Percentiles rank a stretch among this genome's conserved stretches.
Evolutionary conservation across 208 protist species (phyloP).

Genomic region (Wallacemonas sp.): DNA sequence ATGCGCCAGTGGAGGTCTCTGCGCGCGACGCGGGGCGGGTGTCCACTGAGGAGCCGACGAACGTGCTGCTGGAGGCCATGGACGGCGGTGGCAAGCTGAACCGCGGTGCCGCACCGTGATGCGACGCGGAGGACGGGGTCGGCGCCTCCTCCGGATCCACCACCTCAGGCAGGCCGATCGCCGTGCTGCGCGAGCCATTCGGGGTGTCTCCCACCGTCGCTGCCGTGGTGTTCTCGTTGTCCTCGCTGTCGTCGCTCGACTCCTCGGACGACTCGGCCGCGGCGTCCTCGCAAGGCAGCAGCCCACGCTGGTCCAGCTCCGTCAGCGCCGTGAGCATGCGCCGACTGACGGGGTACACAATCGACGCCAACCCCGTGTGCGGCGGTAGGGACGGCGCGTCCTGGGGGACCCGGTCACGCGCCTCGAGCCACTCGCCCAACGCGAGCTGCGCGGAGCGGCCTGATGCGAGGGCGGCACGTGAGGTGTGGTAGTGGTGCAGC

Average conservation of each 20-base stretch:
- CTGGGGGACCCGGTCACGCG: background rate
- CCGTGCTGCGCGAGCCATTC: background rate
- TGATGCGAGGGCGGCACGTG: background rate
- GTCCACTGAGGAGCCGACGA: background rate
- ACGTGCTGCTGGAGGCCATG: background rate
- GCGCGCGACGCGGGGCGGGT: too few species aligned
- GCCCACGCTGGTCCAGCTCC: constrained; percentile 14
- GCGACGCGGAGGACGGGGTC: background rate
- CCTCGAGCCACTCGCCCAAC: background rate
- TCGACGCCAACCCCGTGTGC: constrained; percentile 5
- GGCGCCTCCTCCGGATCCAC: background rate
- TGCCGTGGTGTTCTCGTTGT: background rate
- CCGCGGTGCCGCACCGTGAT: background rate
- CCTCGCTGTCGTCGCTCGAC: background rate
- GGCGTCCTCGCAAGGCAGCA: constrained; percentile 10
- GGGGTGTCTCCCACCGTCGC: background rate
- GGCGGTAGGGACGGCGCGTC: background rate
- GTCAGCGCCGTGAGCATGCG: constrained; percentile 29
- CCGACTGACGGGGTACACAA: constrained; percentile 46
- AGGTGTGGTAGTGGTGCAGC: background rate
- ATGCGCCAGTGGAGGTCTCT: too few species aligned
- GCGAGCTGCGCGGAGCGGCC: background rate
- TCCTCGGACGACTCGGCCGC: background rate
- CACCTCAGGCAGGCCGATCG: background rate
- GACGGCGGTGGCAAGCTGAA: constrained; percentile 2